Evolutionary conservation across 2,329 filamentous ascomycete genomes (phyloP), one percentile per base, ranked within the genome.

Genomic region (Akanthomyces dipterigenus): DNA sequence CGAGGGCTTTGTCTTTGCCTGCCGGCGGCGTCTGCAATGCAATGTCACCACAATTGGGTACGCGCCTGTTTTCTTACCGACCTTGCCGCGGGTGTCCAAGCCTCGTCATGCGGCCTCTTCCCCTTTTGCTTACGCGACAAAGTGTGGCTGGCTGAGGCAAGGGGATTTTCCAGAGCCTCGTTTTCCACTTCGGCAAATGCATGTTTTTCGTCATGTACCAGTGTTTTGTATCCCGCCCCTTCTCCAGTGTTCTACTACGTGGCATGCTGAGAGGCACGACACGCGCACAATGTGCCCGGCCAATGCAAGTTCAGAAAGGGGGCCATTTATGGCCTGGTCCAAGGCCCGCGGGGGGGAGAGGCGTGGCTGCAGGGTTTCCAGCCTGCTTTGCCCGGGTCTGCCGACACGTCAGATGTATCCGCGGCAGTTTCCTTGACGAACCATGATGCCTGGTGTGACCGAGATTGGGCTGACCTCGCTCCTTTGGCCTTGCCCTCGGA

Each of bases 31-130:
- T 12, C 16, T 26, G 22, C 20, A 11, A 36, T 18, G 22, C 54
- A 56, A 18, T 12, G 42, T 26, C 42, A 26, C 45, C 18, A 31
- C 48, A 9, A 22, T 36, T 11, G 12, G 6, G 28, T 40, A 18
- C 24, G 55, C 55, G 55, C 55, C 55, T 58, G 55, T 58, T 46
- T 46, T n/a, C n/a, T 58, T 43, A 45, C 55, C 55, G 55, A 58
- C 55, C 24, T 58, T 58, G 55, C 55, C 55, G 55, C 55, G 22
- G n/a, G 12, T 14, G 7, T 28, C 31, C n/a, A 45, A 38, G 20
- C 26, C 38, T 46, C 28, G 8, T 11, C 24, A 26, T 14, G 42
- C 18, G 11, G n/a, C 54, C 20, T 48, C 20, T 9, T 22, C 14
- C 9, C 36, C 14, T 34, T 16, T 1, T 16, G 11, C n/a, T 51